Conservation (phyloP, 1,139 yeast species). For the Pneumocystis canis region DNA sequence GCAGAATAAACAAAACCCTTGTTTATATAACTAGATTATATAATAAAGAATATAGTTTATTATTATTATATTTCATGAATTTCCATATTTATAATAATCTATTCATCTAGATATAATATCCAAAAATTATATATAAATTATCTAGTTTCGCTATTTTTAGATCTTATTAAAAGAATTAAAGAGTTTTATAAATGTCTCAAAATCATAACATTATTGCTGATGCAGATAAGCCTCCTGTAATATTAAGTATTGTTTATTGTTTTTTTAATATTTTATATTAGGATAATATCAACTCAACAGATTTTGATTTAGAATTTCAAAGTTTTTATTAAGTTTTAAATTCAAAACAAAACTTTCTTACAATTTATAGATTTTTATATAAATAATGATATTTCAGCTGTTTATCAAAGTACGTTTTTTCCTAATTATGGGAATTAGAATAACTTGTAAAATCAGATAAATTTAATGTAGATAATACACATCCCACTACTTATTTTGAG, state of each 20-base stretch:
- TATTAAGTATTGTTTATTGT: neutral
- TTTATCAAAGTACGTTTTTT: neutral
- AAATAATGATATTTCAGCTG: neutral
- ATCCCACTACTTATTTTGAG: conserved; percentile 10
- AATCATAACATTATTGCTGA: neutral
- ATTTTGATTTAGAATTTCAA: neutral
- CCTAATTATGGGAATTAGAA: neutral
- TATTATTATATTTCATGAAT: too few species aligned
- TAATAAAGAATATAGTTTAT: too few species aligned
- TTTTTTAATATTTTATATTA: neutral
- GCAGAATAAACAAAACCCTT: too few species aligned
- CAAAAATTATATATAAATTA: too few species aligned
- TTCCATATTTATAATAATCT: too few species aligned
- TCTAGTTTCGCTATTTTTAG: too few species aligned
- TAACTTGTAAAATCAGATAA: neutral
- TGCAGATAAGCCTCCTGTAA: neutral
- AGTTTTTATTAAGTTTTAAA: neutral
- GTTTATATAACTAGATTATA: too few species aligned
- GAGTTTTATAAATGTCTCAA: neutral
- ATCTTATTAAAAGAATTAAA: too few species aligned
- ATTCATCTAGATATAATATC: too few species aligned
- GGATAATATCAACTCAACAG: neutral
- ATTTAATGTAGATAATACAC: neutral
- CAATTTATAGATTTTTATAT: neutral
- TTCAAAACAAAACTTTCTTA: neutral